Base-by-base conservation (phyloP, 345 rosid genomes). In the Linum lewisii region DNA sequence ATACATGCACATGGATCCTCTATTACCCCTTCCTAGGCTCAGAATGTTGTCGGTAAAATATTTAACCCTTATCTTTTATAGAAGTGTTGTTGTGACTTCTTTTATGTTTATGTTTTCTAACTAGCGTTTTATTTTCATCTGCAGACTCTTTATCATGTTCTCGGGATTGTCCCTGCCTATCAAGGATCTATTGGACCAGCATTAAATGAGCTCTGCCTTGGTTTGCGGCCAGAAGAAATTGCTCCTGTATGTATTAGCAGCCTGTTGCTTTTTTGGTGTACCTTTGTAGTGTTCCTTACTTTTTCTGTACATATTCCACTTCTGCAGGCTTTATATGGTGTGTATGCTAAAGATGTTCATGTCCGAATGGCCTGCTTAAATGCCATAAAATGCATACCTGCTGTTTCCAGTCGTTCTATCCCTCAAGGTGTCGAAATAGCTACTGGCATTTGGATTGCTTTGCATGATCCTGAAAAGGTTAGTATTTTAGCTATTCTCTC, bases 381-480 rank as follows among this genome's bases (percentile, higher is more conserved):
- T 78, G 99, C 97, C 34, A 77, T 93, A 52, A 93, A 82, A 74
- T 93, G 97, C 69, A 78, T 89, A 73, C 99, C 99, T 61, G 85
- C 88, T 60, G 85, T 89, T 73, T 78, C 91, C 61, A 75, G 69
- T 66, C 84, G 70, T 57, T 77, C 88, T 64, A 81, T 93, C 78
- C 90, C 91, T 42, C 69, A 81, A 76, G 75, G 76, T 69, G 79
- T 82, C 75, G 90, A 82, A 73, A 71, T 89, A 73, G 93, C 91
- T 44, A 89, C 99, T 42, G 78, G 82, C 71, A 71, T 93, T 64
- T 93, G 99, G 99, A 89, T 93, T 65, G 89, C 97, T 59, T 58
- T 89, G 45, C 97, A 93, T 77, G 99, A 93, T 75, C 84, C 94
- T 36, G 97, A 89, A 68, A 93, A 93, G 95, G 99, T 89, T 60